Evolutionary conservation across 2,329 filamentous ascomycete genomes (phyloP), one percentile per base, ranked within the genome.

Genomic region (Fusarium sp.): DNA sequence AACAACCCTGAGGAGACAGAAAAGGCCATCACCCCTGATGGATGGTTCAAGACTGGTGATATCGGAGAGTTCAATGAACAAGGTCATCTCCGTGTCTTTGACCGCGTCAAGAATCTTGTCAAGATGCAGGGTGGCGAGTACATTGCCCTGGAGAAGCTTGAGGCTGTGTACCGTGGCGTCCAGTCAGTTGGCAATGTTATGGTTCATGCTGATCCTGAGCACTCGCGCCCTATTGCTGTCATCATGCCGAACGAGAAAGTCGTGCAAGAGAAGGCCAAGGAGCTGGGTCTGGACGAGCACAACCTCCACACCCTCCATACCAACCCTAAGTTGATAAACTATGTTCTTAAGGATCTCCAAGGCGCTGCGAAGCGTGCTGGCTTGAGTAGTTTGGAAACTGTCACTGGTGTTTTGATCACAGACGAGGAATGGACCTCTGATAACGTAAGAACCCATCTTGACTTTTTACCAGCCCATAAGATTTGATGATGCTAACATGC

Each of bases 11-110:
- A 95, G 74, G 95, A 98, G 83, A 97, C 94, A 9, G 87, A 86
- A 76, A 91, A 92, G 78, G 87, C 92, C 8, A 87, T 95, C 70
- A 94, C 92, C 2, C 80, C 89, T 5, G 96, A 97, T 76, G 94
- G 94, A 52, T 98, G 96, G 96, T 98, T 98, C 88, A 95, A 92
- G 87, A 97, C 94, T 18, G 95, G 95, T 66, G 95, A 98, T 77
- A 96, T 98, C 79, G 95, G 95, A 76, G 93, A 98, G 79, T 96
- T 95, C 76, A 91, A 95, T 80, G 79, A 84, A 46, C 86, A 91
- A 67, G 95, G 95, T 45, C 92, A 97, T 79, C 82, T 98, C 72
- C 89, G 87, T 74, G 91, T 98, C 79, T 95, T 98, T 77, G 95
- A 98, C 81, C 93, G 95, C 74, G 95, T 97, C 89, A 98, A 98